These are phyloP conservation scores for Wickerhamomyces ciferrii DNA, from an alignment of 805 yeast species.

Conservation along the genomic window DNA sequence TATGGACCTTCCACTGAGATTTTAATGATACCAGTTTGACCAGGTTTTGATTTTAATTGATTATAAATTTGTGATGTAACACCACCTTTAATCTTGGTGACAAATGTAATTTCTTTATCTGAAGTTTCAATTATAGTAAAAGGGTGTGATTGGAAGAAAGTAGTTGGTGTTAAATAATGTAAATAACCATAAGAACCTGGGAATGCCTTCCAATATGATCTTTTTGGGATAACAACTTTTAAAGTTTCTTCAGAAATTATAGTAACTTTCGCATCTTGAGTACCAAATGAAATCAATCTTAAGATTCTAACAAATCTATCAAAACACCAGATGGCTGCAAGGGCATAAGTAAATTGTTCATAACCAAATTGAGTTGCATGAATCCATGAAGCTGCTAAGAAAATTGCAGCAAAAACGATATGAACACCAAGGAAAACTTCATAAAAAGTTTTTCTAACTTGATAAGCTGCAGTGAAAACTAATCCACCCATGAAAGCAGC, in stretches of 20 bases:
- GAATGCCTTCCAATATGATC: conserved; percentile 46
- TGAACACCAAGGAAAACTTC: conserved; percentile 58
- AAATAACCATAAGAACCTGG: conserved; percentile 60
- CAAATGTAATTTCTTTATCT: conserved; percentile 34
- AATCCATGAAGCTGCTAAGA: conserved; percentile 49
- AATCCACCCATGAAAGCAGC: conserved; percentile 5
- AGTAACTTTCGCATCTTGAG: conserved; percentile 17
- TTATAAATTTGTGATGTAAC: conserved; percentile 27
- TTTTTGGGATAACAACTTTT: conserved; percentile 32
- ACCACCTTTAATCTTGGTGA: conserved; percentile 53
- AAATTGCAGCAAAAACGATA: conserved; percentile 45
- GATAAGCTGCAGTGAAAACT: conserved; percentile 21
- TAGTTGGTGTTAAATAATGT: conserved; percentile 43
- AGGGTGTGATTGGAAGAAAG: conserved; percentile 72
- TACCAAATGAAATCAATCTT: conserved; percentile 18
- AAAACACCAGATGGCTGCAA: conserved; percentile 39
- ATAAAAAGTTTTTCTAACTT: conserved; percentile 49
- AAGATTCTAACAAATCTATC: conserved; percentile 43
- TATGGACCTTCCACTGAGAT: conserved; percentile 63
- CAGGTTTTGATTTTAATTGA: conserved; percentile 22
- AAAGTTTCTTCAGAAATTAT: conserved; percentile 34
- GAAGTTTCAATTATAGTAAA: conserved; percentile 50
- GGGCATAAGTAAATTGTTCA: conserved; percentile 34
- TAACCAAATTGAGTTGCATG: conserved; percentile 50
- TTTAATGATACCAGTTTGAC: conserved; percentile 17